A percentile compares a stretch with the other conserved stretches of the same genome.
phyloP scores from a whole-genome alignment of 805 yeast species.

The Ogataea philodendri region DNA sequence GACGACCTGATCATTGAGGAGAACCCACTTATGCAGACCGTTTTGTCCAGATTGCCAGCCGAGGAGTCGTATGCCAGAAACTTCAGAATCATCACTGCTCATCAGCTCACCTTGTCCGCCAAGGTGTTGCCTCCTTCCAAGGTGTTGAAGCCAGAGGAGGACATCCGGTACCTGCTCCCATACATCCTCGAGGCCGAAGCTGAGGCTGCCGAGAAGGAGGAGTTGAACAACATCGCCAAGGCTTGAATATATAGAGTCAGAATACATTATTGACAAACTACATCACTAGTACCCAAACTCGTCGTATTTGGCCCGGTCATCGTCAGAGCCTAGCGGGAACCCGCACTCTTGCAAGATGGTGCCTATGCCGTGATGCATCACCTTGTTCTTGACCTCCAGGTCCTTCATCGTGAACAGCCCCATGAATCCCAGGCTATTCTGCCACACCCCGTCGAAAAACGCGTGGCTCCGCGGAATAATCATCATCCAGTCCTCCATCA shows the following conservation, averaged over 20 bases:
- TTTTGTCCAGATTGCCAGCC: conserved; percentile 81
- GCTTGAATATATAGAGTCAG: conserved; percentile 9
- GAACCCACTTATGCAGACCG: conserved; percentile 80
- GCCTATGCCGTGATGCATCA: conserved; percentile 46
- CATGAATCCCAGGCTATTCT: conserved; percentile 77
- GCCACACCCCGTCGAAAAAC: conserved; percentile 52
- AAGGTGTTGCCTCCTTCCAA: conserved; percentile 80
- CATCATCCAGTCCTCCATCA: conserved; percentile 83
- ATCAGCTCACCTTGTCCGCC: conserved; percentile 81
- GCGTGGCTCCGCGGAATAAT: conserved; percentile 76
- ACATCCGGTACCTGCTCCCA: conserved; percentile 79
- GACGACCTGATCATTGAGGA: conserved; percentile 90
- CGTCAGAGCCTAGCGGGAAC: conserved; percentile 52
- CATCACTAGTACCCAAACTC: conserved; percentile 67
- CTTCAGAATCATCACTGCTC: conserved; percentile 89
- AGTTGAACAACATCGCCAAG: conserved; percentile 70
- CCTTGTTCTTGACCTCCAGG: conserved; percentile 48
- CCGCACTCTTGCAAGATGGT: conserved; percentile 65
- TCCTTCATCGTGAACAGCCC: conserved; percentile 79
- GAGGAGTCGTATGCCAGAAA: conserved; percentile 86
- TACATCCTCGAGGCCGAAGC: conserved; percentile 92
- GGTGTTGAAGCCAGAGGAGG: conserved; percentile 77
- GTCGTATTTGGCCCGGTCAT: conserved; percentile 48
- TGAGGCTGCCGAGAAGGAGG: conserved; percentile 82
- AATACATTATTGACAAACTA: too few relatives aligned